A percentile compares a stretch with the other conserved stretches of the same genome.
Conservation (phyloP, 2,329 filamentous ascomycete genomes). For the Paraconiothyrium sp. region DNA sequence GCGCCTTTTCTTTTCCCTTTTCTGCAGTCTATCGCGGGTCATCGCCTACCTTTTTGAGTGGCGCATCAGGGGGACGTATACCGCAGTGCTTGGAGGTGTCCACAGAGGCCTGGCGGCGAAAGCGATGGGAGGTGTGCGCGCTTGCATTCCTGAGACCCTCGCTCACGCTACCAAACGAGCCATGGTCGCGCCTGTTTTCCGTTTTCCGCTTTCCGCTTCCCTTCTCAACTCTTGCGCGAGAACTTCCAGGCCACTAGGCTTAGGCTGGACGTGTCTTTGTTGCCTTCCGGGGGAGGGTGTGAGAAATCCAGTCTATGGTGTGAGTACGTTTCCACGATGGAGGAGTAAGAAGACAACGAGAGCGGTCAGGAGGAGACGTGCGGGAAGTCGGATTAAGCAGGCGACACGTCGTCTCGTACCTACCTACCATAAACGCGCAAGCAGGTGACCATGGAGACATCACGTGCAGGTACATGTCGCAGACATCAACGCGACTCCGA, state of each 20-base stretch:
- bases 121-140: background rate
- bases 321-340: background rate
- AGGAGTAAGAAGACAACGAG: background rate
- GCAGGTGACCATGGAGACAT: background rate
- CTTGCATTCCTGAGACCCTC: background rate
- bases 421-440: background rate
- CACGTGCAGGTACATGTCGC: background rate
- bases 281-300: background rate
- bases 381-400: background rate
- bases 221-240: background rate
- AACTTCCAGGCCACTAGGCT: background rate
- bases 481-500: background rate
- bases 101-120: background rate
- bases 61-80: background rate
- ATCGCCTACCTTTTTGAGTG: background rate
- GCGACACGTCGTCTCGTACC: background rate
- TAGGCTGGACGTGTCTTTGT: background rate
- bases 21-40: slow-evolving; percentile 1
- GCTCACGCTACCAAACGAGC: background rate
- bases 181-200: background rate
- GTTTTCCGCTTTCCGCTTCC: background rate
- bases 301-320: background rate
- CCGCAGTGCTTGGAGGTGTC: background rate
- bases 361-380: background rate
- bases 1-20: background rate